Base-by-base conservation (phyloP, 805 yeast species). In the Kluyveromyces lactis region DNA sequence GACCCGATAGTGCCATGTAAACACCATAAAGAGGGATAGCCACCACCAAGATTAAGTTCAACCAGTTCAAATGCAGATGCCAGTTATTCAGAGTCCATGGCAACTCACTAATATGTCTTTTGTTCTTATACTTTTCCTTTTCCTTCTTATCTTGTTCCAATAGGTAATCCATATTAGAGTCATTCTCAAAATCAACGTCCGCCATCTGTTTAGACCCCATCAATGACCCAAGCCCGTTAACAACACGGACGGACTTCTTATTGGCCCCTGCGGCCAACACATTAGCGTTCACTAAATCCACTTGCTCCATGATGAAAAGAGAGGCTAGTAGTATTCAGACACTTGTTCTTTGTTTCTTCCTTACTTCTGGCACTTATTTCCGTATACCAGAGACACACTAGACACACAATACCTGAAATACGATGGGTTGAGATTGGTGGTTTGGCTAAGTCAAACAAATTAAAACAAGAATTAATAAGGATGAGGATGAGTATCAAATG, bases 201-300 rank as follows among this genome's bases (percentile, higher is more conserved):
- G 79, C 80, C 71, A 82, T 70, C 31, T 75, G 73, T 56, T 82
- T 81, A 36, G 90, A 80, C 27, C 94, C 94, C 94, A 84, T 84
- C 52, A 84, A 65, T 36, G 67, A 67, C 30, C 92, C 92, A 36
- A 87, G 82, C 15, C 87, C 84, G 41, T 87, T 87, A 35, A 82
- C 90, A 38, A 82, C 77, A 62, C 90, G 73, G 38, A 76, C 77
- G 41, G 69, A 68, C 52, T 75, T 72, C 57, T 78, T 81, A 67
- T 82, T 77, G 40, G 85, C 75, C 48, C 94, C 94, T 9, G 92
- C 83, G 13, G 94, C 94, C 45, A 84, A 72, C 34, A 85, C 77
- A 60, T 81, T 83, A 44, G 87, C 86, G 40, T 74, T 67, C 33
- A 78, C 73, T 48, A 84, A 69, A 57, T 84, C 87, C 38, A 79